These are phyloP conservation scores for Acmispon strigosus DNA, from an alignment of 306 rosid species.

Conservation along the genomic window DNA sequence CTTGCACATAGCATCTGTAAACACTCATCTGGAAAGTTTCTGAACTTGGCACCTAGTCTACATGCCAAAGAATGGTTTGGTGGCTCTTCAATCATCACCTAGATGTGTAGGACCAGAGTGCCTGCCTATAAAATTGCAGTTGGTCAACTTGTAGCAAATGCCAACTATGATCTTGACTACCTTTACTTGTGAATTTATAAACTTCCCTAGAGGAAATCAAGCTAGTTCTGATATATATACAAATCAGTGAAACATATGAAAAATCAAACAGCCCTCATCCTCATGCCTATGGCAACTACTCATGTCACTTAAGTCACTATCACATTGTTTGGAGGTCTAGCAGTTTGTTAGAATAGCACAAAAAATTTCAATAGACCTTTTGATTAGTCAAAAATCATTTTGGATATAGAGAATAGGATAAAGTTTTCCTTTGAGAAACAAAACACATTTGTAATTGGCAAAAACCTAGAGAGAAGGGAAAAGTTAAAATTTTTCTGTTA, in stretches of 20 bases:
- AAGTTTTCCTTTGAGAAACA: too few species aligned
- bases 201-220: background rate
- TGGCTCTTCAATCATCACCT: background rate
- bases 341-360: too few species aligned
- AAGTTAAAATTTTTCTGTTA: too few species aligned
- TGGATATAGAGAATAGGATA: too few species aligned
- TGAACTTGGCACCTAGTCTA: constrained; percentile 5
- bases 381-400: too few species aligned
- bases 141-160: background rate
- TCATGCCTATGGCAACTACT: background rate
- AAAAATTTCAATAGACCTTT: too few species aligned
- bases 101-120: background rate
- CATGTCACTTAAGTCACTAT: background rate
- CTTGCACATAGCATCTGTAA: background rate
- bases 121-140: background rate
- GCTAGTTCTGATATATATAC: background rate
- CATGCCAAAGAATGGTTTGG: constrained; percentile 3
- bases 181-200: background rate
- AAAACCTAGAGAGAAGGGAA: too few species aligned
- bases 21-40: background rate
- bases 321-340: too few species aligned
- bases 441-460: too few species aligned
- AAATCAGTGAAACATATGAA: background rate
- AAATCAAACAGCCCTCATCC: background rate
- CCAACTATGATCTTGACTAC: background rate